These are phyloP conservation scores for Solanum okadae DNA, from an alignment of 257 asterid genomes.

Conservation along the genomic window DNA sequence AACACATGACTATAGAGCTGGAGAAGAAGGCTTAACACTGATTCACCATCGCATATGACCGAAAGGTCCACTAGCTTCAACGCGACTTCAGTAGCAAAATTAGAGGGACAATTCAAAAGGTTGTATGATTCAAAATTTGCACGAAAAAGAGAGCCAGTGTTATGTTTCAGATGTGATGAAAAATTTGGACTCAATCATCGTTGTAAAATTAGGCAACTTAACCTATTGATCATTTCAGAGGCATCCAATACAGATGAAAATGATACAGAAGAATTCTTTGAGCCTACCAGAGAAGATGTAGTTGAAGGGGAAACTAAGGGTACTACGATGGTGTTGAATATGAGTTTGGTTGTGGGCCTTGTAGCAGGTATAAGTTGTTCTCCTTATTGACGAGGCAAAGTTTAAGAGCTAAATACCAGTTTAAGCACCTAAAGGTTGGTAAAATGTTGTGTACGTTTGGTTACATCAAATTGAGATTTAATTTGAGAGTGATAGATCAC, in stretches of 20 bases:
- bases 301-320: not conserved
- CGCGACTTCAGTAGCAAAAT: not conserved
- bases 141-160: not conserved
- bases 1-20: not conserved
- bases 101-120: not conserved
- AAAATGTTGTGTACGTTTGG: not conserved
- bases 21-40: not conserved
- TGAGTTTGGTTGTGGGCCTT: not conserved
- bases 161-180: not conserved
- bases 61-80: not conserved
- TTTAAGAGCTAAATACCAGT: not conserved
- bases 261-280: not conserved
- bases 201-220: not conserved
- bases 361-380: not conserved
- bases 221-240: not conserved
- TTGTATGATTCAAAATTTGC: not conserved
- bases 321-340: not conserved
- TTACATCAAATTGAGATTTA: not conserved
- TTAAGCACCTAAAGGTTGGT: not conserved
- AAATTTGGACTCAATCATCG: not conserved
- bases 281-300: not conserved
- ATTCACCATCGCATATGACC: not conserved
- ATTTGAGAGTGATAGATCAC: no score
- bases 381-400: not conserved
- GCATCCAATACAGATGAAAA: not conserved